These are phyloP conservation scores for Rhizopogon rudus DNA, from an alignment of 768 basidiomycete species.

Conservation along the genomic window DNA sequence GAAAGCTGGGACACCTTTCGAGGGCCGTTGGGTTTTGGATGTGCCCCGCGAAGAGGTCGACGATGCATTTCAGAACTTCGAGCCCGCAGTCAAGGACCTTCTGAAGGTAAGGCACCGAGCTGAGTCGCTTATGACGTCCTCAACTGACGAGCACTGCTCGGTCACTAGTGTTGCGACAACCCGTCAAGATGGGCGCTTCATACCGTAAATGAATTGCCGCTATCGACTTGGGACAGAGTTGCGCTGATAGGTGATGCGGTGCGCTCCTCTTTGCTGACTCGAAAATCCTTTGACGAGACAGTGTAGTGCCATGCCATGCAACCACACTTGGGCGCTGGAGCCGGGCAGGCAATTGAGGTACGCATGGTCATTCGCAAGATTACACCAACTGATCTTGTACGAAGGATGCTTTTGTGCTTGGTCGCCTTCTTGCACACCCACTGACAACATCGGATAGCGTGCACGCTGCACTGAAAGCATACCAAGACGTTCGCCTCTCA, in stretches of 20 bases:
- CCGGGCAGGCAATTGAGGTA: slow-evolving; percentile 24
- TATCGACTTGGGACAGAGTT: slow-evolving; percentile 34
- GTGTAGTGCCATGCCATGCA: slow-evolving; percentile 21
- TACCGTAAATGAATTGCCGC: slow-evolving; percentile 34
- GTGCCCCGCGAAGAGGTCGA: slow-evolving; percentile 30
- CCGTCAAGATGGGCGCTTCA: slow-evolving; percentile 43
- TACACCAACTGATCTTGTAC: background rate
- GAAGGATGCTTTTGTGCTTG: slow-evolving; percentile 22
- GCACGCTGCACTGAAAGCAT: slow-evolving; percentile 8
- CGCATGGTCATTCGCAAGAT: background rate
- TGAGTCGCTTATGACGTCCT: background rate
- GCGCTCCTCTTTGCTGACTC: background rate
- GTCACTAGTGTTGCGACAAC: slow-evolving; percentile 27
- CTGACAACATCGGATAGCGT: slow-evolving; percentile 7
- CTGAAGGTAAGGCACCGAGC: slow-evolving; percentile 18
- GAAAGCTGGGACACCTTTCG: slow-evolving; percentile 24
- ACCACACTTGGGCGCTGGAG: slow-evolving; percentile 19
- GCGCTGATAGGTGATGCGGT: slow-evolving; percentile 50
- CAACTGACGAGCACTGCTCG: background rate
- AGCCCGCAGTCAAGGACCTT: slow-evolving; percentile 28
- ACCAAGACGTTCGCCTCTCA: slow-evolving; percentile 17
- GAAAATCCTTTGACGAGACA: background rate
- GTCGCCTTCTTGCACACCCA: slow-evolving; percentile 11
- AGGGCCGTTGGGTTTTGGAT: slow-evolving; percentile 27
- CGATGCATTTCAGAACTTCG: slow-evolving; percentile 27